Evolutionary conservation across 2,329 filamentous ascomycete species (phyloP), one percentile per base, ranked within the genome.

Genomic region (Cephalotrichum gorgonifer): DNA sequence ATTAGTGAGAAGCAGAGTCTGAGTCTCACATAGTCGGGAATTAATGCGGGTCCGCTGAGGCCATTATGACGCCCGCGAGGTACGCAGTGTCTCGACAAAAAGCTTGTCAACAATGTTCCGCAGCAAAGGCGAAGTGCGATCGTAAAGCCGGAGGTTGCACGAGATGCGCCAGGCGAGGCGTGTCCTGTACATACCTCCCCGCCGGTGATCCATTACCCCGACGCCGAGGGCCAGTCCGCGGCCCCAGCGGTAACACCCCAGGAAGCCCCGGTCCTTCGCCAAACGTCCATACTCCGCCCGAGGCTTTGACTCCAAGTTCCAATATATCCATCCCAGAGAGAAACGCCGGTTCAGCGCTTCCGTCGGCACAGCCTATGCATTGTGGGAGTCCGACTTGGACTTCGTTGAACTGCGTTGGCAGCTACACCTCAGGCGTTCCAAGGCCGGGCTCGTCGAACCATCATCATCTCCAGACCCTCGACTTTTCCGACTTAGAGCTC

Each of bases 121-220:
- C 49, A 14, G 62, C 67, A 44, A 71, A 70, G 52, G 61, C 60
- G 25, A 70, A 61, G 58, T 71, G 69, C 52, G 63, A 71, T 54
- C 65, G 65, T 43, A 59, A 56, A 43, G 31, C 52, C 9, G 57
- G 50, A 7, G 30, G 55, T 7, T 71, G 68, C 44, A 54, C 57
- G 1, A 58, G 66, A 20, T 70, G 68, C 39, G 48, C 52, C 12
- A 51, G 50, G 17, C 58, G 62, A 39, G 51, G 56, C 9, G 49
- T 66, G 12, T 28, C 52, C 43, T 69, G 65, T 50, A 53, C 33
- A 3, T 68, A 67, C 52, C 54, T 56, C 26, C 54, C 52, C 14
- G 14, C 23, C 2, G 38, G 43, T 38, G 25, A 43, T 26, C 20
- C 2, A 6, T 43, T 12, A 30, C 27, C 12, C 33, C 14, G 43